A percentile compares a stretch with the other conserved stretches of the same genome.
Evolutionary conservation across 306 rosid genomes (phyloP).

Genomic region (Datisca glomerata): DNA sequence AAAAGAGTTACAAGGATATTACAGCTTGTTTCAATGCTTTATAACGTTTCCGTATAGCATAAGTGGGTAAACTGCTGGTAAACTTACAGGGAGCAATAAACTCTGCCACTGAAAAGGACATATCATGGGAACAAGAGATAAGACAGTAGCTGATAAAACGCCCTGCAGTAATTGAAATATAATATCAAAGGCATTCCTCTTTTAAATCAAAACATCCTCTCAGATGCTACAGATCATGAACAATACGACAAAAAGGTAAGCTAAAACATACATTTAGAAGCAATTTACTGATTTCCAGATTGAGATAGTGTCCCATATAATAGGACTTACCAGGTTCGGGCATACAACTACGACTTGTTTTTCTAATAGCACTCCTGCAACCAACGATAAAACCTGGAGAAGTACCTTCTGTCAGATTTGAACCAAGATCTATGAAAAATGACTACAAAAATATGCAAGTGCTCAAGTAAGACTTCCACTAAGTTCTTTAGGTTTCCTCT

Average conservation of each 20-base stretch:
- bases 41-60: too few species aligned
- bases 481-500: too few species aligned
- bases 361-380: slow-evolving; percentile 74
- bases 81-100: slow-evolving; percentile 87
- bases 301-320: slow-evolving; percentile 7
- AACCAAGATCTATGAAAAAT: too few species aligned
- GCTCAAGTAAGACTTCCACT: too few species aligned
- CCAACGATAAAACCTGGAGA: slow-evolving; percentile 52
- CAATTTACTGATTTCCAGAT: slow-evolving; percentile 8
- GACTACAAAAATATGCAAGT: too few species aligned
- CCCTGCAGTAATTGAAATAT: slow-evolving; percentile 55
- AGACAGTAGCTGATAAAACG: slow-evolving; percentile 66
- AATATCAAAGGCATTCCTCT: slow-evolving; percentile 4
- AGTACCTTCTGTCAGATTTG: slow-evolving; percentile 1
- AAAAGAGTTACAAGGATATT: too few species aligned
- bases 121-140: slow-evolving; percentile 74
- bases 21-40: too few species aligned
- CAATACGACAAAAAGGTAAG: too few species aligned
- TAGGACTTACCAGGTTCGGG: slow-evolving; percentile 59
- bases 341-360: slow-evolving; percentile 70
- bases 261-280: too few species aligned
- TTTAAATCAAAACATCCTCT: not conserved
- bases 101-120: slow-evolving; percentile 98
- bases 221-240: slow-evolving; percentile 5
- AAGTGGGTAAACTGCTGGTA: too few species aligned